Base-by-base conservation (phyloP, 1,284 basidiomycete genomes). In the Fistulina hepatica region DNA sequence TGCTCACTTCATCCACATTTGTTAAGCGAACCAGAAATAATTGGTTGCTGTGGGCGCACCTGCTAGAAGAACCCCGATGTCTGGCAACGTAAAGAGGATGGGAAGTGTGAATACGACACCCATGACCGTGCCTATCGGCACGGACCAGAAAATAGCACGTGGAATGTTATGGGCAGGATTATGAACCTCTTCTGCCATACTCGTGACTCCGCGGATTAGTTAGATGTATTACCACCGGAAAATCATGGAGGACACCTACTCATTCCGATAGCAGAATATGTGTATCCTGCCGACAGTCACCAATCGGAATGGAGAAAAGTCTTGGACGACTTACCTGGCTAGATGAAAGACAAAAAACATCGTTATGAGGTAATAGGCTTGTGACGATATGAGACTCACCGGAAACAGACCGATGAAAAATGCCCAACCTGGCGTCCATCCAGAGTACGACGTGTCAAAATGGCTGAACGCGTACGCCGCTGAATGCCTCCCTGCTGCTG, bases 131-230 rank as follows among this genome's bases (percentile, higher is more conserved):
- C 80, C 78, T 31, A 83, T 77, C 3, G 73, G 68, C 20, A 83
- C 66, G 0, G 78, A 74, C 41, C 69, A 64, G 2, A 72, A 60
- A 47, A 84, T 71, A 0, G 75, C 76, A 17, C 56, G 57, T 0
- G 78, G 80, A 5, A 79, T 64, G 43, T 77, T 65, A 19, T 63
- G 47, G 8, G 65, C 56, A 0, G 80, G 76, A 21, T 69, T 57
- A 21, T 71, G 69, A 6, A 81, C 73, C 52, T 81, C 77, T 52
- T 80, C 78, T 2, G 76, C 71, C 68, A 75, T 73, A 46, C 65
- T 73, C 12, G 69, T 55, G 21, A 73, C 71, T 74, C 32, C 28
- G 6, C 31, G 21, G 26, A 34, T 15, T 27, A 28, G 19, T 16
- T 35, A 35, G 16, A 21, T 32, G 23, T 39, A 20, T 5, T 3